Evolutionary conservation across 495 filamentous ascomycete genomes (phyloP), one percentile per base, ranked within the genome.

Genomic region (Penicillium angulare): DNA sequence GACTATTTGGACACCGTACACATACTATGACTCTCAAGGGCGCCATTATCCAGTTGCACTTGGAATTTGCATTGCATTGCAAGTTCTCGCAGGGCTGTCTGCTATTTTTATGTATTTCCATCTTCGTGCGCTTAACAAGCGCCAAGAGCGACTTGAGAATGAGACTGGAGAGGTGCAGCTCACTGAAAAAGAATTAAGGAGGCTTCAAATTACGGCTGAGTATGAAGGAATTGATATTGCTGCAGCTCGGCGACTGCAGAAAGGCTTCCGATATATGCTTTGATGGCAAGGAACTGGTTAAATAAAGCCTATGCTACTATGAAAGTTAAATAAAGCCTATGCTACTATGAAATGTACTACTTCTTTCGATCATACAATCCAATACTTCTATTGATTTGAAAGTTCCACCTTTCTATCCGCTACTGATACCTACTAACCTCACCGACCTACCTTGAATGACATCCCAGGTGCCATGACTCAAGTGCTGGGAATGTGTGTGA

Each of bases 1-100:
- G 13, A 68, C 61, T 45, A 77, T 78, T 52, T 79, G 74, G 75
- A 78, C 75, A 0, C 71, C 75, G 1, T 78, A 67, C 41, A 79
- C 73, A 18, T 79, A 79, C 49, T 63, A 57, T 15, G 49, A 56
- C 3, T 31, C 53, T 15, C 62, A 67, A 18, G 40, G 43, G 3
- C 71, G 71, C 2, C 61, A 71, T 44, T 78, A 77, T 54, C 59
- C 63, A 0, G 60, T 59, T 0, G 75, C 76, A 10, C 69, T 78
- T 51, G 69, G 69, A 8, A 62, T 74, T 0, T 75, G 72, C 49
- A 75, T 76, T 52, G 74, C 60, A 2, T 58, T 79, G 43, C 69
- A 72, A 59, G 58, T 41, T 6, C 21, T 53, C 8, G 33, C 21
- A 20, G 41, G 40, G 2, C 31, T 18, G 8, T 31, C 31, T 20